A percentile compares a stretch with the other conserved stretches of the same genome.
Conservation (phyloP, 2,329 filamentous ascomycete species). For the Colletotrichum sansevieriae region DNA sequence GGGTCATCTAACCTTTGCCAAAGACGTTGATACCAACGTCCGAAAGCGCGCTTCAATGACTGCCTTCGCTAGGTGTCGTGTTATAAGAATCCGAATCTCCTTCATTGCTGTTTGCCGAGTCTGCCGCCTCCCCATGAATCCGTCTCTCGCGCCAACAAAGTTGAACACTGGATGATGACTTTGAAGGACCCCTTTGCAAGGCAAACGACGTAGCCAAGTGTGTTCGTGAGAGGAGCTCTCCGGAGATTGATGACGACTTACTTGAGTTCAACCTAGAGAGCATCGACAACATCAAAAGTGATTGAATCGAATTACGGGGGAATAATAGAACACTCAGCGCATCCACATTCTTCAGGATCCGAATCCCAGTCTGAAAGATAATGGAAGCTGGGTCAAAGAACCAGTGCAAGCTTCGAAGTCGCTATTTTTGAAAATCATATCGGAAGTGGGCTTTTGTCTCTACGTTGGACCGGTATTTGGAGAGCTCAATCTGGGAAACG, state of each 20-base stretch:
- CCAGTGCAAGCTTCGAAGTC: background rate
- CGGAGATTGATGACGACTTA: background rate
- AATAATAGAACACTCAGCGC: background rate
- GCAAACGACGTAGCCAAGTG: constrained; percentile 1
- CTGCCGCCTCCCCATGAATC: too few relatives aligned
- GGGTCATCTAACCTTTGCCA: too few relatives aligned
- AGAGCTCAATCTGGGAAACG: background rate
- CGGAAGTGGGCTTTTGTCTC: constrained; percentile 7
- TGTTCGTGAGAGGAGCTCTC: background rate
- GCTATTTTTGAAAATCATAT: constrained; percentile 1
- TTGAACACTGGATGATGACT: background rate
- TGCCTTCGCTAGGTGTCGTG: too few relatives aligned
- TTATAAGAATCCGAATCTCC: too few relatives aligned
- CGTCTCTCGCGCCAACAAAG: too few relatives aligned
- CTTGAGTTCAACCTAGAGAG: background rate
- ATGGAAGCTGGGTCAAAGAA: background rate
- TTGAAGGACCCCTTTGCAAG: background rate
- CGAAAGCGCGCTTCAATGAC: too few relatives aligned
- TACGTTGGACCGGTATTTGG: constrained; percentile 1
- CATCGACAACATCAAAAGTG: background rate
- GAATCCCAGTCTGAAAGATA: background rate
- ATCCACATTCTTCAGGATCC: too few relatives aligned
- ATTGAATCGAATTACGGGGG: background rate
- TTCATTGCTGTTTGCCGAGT: too few relatives aligned
- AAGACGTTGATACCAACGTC: too few relatives aligned